phyloP scores from a whole-genome alignment of 768 basidiomycete genomes.

The Mycena amicta region DNA sequence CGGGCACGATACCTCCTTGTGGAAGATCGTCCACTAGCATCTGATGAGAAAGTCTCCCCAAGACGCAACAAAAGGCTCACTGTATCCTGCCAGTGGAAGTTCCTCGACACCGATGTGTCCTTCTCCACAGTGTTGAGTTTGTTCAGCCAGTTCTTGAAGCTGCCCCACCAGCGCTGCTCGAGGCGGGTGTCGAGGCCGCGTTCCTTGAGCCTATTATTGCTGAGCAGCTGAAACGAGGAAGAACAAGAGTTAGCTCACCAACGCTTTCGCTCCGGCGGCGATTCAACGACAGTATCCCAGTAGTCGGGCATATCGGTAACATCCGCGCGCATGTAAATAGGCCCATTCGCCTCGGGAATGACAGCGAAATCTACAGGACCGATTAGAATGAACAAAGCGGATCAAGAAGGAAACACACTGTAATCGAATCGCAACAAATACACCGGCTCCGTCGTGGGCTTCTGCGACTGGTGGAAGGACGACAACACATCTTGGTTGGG shows the following conservation, averaged over 20 bases:
- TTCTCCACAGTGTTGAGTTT: conserved; percentile 21
- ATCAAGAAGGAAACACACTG: not conserved
- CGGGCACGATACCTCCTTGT: conserved; percentile 23
- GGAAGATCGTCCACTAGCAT: conserved; percentile 24
- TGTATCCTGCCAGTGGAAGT: conserved; percentile 23
- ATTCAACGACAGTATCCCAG: conserved; percentile 23
- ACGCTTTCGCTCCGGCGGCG: conserved; percentile 20
- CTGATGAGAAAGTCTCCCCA: not conserved
- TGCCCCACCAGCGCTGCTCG: conserved; percentile 26
- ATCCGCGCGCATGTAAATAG: conserved; percentile 12
- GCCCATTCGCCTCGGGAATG: conserved; percentile 18
- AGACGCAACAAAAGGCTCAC: not conserved
- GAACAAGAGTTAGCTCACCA: conserved; percentile 12
- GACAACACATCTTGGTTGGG: conserved; percentile 21
- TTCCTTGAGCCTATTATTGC: conserved; percentile 3
- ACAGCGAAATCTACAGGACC: conserved; percentile 16
- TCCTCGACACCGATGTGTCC: conserved; percentile 9
- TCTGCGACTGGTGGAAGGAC: conserved; percentile 12
- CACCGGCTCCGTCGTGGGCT: conserved; percentile 23
- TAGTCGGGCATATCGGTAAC: conserved; percentile 15
- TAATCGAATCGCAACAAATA: conserved; percentile 24
- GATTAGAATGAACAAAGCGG: not conserved
- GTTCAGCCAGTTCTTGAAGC: conserved; percentile 24
- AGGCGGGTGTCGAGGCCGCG: not conserved
- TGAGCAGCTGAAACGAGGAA: no score